A percentile compares a stretch with the other conserved stretches of the same genome.
Conservation (phyloP, 441 rosid genomes). For the Viola pubescens region DNA sequence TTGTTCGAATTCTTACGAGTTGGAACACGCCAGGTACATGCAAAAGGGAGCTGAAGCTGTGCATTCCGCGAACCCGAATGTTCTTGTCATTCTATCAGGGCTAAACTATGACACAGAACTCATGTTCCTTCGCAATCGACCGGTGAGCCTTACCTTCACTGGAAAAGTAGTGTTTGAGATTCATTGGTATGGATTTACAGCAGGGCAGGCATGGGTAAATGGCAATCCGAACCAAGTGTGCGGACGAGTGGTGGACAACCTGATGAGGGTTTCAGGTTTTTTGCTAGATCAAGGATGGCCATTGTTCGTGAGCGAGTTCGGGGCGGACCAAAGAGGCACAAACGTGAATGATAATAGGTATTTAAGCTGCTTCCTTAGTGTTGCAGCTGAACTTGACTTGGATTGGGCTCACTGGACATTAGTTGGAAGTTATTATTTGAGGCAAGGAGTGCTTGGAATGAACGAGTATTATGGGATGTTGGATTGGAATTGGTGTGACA, state of each 20-base stretch:
- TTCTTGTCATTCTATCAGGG: slow-evolving; percentile 70
- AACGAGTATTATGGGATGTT: slow-evolving; percentile 56
- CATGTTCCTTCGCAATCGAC: slow-evolving; percentile 32
- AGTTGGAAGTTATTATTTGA: slow-evolving; percentile 64
- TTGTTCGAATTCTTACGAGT: neutral
- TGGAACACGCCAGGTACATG: slow-evolving; percentile 43
- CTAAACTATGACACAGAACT: slow-evolving; percentile 44
- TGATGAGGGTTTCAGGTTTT: slow-evolving; percentile 45
- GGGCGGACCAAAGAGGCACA: slow-evolving; percentile 57
- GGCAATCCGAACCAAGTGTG: slow-evolving; percentile 56
- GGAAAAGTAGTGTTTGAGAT: slow-evolving; percentile 59
- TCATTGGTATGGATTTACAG: slow-evolving; percentile 64
- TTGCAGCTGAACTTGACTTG: slow-evolving; percentile 66
- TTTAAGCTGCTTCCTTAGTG: slow-evolving; percentile 53
- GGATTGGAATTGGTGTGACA: slow-evolving; percentile 45
- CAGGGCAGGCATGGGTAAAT: slow-evolving; percentile 47
- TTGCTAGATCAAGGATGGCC: slow-evolving; percentile 54
- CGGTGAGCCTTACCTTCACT: slow-evolving; percentile 35
- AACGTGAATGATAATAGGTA: slow-evolving; percentile 67
- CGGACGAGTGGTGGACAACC: slow-evolving; percentile 28
- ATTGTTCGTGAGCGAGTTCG: slow-evolving; percentile 72
- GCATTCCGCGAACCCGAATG: slow-evolving; percentile 52
- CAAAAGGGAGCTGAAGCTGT: slow-evolving; percentile 65
- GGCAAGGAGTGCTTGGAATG: slow-evolving; percentile 44
- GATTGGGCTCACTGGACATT: slow-evolving; percentile 86